Evolutionary conservation across 768 basidiomycete species (phyloP).

Genomic region (Rhodotorula diobovata): DNA sequence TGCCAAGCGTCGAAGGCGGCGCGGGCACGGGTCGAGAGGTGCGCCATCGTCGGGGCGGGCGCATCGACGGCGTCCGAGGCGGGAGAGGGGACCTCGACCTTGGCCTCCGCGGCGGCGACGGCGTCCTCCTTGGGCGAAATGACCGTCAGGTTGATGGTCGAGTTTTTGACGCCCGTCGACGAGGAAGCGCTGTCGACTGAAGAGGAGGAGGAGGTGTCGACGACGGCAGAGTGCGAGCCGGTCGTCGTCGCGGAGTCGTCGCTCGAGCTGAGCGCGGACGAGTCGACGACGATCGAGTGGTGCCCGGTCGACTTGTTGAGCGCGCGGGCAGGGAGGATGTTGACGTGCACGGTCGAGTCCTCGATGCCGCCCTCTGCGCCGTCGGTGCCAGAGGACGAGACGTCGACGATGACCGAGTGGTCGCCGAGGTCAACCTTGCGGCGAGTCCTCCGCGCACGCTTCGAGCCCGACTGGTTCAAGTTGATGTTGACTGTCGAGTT

Average conservation of each 20-base stretch:
- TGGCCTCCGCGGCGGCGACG: not conserved
- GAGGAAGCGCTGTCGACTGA: slow-evolving; percentile 11
- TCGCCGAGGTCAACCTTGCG: slow-evolving; percentile 28
- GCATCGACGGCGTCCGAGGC: slow-evolving; percentile 25
- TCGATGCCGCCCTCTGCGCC: slow-evolving; percentile 17
- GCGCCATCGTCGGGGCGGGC: slow-evolving; percentile 23
- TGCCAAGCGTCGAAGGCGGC: slow-evolving; percentile 17
- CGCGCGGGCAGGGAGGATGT: slow-evolving; percentile 35
- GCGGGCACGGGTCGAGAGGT: slow-evolving; percentile 13
- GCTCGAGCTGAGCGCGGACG: slow-evolving; percentile 11
- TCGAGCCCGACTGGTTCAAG: slow-evolving; percentile 19
- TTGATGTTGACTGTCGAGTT: slow-evolving; percentile 40
- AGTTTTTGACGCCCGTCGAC: slow-evolving; percentile 27
- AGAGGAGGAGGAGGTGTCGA: slow-evolving; percentile 33
- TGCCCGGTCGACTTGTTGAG: slow-evolving; percentile 26
- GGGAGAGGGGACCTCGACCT: not conserved
- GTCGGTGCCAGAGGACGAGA: slow-evolving; percentile 15
- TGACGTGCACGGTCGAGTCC: slow-evolving; percentile 38
- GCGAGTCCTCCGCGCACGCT: slow-evolving; percentile 1
- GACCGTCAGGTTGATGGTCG: slow-evolving; percentile 39
- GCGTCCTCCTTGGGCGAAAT: slow-evolving; percentile 21
- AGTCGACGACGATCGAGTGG: slow-evolving; percentile 40
- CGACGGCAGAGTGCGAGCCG: slow-evolving; percentile 36
- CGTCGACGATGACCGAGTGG: slow-evolving; percentile 38
- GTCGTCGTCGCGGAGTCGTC: slow-evolving; percentile 15